Evolutionary conservation across 768 basidiomycete species (phyloP).

Genomic region (Gloeophyllum trabeum): DNA sequence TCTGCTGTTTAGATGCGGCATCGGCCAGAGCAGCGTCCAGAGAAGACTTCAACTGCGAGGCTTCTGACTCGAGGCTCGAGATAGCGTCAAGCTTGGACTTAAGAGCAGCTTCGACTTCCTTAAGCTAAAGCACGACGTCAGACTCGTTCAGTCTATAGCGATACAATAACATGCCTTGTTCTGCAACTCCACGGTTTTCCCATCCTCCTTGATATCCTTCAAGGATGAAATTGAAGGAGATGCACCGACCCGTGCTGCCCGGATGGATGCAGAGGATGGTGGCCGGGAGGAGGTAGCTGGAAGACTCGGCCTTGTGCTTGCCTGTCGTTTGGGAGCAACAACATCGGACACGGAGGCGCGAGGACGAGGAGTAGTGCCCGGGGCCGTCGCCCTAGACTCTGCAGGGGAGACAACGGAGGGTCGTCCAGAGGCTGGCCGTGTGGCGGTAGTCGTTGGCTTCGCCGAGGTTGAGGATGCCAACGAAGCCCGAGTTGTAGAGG

Average conservation of each 20-base stretch:
- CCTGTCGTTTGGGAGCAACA: no score
- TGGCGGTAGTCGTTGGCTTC: slow-evolving; percentile 20
- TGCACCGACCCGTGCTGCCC: slow-evolving; percentile 26
- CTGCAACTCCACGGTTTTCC: slow-evolving; percentile 46
- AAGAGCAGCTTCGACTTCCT: slow-evolving; percentile 41
- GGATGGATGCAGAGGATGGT: slow-evolving; percentile 20
- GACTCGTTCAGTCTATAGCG: slow-evolving; percentile 2
- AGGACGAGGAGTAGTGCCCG: slow-evolving; percentile 32
- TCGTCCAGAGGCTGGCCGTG: slow-evolving; percentile 28
- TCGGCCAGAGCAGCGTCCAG: slow-evolving; percentile 36
- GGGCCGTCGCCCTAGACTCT: slow-evolving; percentile 25
- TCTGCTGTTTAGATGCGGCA: slow-evolving; percentile 30
- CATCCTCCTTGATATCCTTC: slow-evolving; percentile 54
- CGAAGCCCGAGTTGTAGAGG: slow-evolving; percentile 9
- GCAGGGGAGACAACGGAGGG: slow-evolving; percentile 46
- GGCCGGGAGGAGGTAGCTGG: slow-evolving; percentile 7
- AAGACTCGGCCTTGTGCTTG: slow-evolving; percentile 35
- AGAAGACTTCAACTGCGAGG: slow-evolving; percentile 36
- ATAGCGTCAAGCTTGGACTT: slow-evolving; percentile 39
- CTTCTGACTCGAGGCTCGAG: slow-evolving; percentile 38
- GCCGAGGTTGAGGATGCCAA: slow-evolving; percentile 9
- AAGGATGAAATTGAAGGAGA: slow-evolving; percentile 67
- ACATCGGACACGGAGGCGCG: slow-evolving; percentile 62
- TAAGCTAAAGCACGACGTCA: slow-evolving; percentile 32
- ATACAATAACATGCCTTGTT: slow-evolving; percentile 33